phyloP scores from a whole-genome alignment of 2,329 filamentous ascomycete genomes.

The Dothistroma pini region DNA sequence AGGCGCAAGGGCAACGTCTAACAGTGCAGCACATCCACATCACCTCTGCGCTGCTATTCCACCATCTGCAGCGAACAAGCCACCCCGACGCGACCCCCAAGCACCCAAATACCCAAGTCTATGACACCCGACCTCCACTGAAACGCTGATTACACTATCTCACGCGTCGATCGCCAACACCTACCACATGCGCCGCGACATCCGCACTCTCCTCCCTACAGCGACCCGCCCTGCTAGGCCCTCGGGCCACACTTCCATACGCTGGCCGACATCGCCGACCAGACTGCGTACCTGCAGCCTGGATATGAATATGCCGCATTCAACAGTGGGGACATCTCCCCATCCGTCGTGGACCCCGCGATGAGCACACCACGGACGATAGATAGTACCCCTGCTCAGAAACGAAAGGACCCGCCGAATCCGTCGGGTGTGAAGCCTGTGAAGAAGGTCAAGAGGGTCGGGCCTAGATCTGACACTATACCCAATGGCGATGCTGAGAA shows the following conservation, averaged over 20 bases:
- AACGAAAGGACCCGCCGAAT: conserved; percentile 29
- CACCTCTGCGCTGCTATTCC: neutral
- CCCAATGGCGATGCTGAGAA: conserved; percentile 32
- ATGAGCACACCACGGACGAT: conserved; percentile 6
- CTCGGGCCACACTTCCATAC: conserved; percentile 19
- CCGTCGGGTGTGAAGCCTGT: conserved; percentile 24
- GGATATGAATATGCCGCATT: conserved; percentile 62
- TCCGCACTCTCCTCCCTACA: neutral
- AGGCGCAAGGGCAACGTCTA: neutral
- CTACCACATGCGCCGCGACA: conserved; percentile 3
- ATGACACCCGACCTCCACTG: neutral
- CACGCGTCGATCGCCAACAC: neutral
- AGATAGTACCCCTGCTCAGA: conserved; percentile 14
- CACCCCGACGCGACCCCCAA: neutral
- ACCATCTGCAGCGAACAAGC: neutral
- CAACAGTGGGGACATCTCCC: conserved; percentile 16
- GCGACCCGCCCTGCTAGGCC: conserved; percentile 10
- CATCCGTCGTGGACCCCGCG: conserved; percentile 17
- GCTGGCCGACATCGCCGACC: conserved; percentile 40
- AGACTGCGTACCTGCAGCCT: conserved; percentile 76
- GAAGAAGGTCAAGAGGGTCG: conserved; percentile 34
- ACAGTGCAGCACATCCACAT: neutral
- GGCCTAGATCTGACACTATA: conserved; percentile 26
- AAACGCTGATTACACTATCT: neutral
- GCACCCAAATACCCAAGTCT: neutral